Evolutionary conservation across 768 basidiomycete species (phyloP), one percentile per base, ranked within the genome.

Genomic region (Scleroderma bovista): DNA sequence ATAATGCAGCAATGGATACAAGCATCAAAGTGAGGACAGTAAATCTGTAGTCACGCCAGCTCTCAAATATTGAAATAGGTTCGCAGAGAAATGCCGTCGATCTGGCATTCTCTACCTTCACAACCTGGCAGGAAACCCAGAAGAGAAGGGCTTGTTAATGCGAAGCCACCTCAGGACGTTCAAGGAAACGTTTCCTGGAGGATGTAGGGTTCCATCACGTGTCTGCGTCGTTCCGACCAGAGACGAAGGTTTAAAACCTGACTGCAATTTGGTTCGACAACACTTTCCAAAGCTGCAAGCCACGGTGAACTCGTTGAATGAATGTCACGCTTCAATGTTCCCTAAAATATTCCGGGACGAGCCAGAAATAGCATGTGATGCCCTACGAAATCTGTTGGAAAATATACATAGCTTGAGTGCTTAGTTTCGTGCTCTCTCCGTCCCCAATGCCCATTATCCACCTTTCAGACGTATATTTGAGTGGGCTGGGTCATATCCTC

Each of bases 301-400:
- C n/a, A 6, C 16, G 16, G n/a, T 17, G 15, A 6, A 6, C 13
- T 8, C 24, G 1, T 43, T 43, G 41, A 16, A 9, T 8, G 20
- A 29, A 5, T 43, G 24, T 22, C 22, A 43, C 8, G 41, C 24
- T 9, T 43, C 41, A 1, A 29, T 43, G 24, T 23, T 26, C 2
- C 13, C 22, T 17, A 23, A 26, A 43, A 22, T 24, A 2, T 43
- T 43, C 41, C 4, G 11, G n/a, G 23, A 22, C 3, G 56, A 46
- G 58, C 54, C 19, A 24, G 56, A 9, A 5, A 29, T 58, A 31
- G 15, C 31, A 1, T 31, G 20, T 22, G n/a, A 41, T 44, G 22
- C 6, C 10, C 41, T 2, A 1, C 1, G 20, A 17, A 13, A 38
- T 17, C 37, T 16, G 3, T n/a, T n/a, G n/a, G n/a, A n/a, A n/a